These are phyloP conservation scores for Achaetomium macrosporum DNA, from an alignment of 2,329 filamentous ascomycete species.

Conservation along the genomic window DNA sequence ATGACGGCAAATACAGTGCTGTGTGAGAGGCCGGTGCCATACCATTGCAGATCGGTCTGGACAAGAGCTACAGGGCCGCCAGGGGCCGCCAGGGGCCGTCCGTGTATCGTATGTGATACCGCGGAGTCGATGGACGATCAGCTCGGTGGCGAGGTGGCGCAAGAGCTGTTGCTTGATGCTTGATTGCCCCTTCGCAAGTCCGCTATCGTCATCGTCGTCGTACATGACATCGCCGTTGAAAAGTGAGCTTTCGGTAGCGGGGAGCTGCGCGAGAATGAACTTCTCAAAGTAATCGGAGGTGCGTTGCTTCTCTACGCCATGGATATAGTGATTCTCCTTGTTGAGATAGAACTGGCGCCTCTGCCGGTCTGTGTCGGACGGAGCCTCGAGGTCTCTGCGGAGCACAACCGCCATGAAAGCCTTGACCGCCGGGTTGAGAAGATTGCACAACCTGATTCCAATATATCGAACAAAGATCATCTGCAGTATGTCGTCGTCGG, in stretches of 20 bases:
- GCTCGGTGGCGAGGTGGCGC: constrained; percentile 35
- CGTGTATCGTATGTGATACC: constrained; percentile 25
- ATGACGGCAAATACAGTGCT: constrained; percentile 38
- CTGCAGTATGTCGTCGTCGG: constrained; percentile 41
- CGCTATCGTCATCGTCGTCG: constrained; percentile 19
- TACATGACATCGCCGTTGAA: constrained; percentile 19
- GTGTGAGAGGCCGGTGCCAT: constrained; percentile 39
- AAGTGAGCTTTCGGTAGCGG: constrained; percentile 25
- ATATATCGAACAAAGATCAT: constrained; percentile 41
- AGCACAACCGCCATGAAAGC: constrained; percentile 19
- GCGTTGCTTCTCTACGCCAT: constrained; percentile 16
- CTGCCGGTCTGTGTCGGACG: constrained; percentile 23
- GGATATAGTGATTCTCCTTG: background rate
- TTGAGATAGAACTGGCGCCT: constrained; percentile 27
- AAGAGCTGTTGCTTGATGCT: constrained; percentile 36
- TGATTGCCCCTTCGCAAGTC: constrained; percentile 20
- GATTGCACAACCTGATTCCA: constrained; percentile 32
- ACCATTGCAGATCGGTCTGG: constrained; percentile 39
- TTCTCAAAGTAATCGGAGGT: constrained; percentile 24
- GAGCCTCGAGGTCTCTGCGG: constrained; percentile 13
- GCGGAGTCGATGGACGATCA: constrained; percentile 31
- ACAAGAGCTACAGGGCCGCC: constrained; percentile 30
- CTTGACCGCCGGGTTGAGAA: constrained; percentile 27
- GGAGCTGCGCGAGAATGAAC: constrained; percentile 33
- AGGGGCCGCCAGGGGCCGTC: background rate